Base-by-base conservation (phyloP, 1,284 basidiomycete species). In the Ustilago shanxiensis region DNA sequence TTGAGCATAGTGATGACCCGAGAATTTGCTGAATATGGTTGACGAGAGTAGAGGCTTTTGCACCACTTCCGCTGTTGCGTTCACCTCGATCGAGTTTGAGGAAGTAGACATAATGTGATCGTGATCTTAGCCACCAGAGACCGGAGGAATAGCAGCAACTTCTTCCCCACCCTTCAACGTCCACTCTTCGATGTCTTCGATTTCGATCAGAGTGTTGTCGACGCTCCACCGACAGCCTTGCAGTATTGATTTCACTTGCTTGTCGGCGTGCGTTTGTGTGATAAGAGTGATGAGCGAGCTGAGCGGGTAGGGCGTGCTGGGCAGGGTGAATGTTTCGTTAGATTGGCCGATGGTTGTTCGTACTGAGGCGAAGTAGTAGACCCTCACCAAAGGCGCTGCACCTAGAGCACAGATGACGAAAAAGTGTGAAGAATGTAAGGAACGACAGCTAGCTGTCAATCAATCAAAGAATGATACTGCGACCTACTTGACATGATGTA, bases 91-190 rank as follows among this genome's bases (percentile, higher is more conserved):
- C 8, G 52, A 31, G 1, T 28, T 13, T 9, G 13, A 37, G 1
- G 39, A 16, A 4, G 54, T 18, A n/a, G 60, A 50, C 68, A 71
- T 72, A 24, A 37, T 35, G 11, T n/a, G n/a, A 35, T 22, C 8
- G 4, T 22, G 1, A 3, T 22, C 26, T 22, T 28, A 79, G 18
- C 79, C 79, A 7, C 93, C 93, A 60, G 91, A 93, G 0, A 94
- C 93, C 6, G 92, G 93, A 76, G 92, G 92, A 53, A 94, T 93
- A 33, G 93, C 88, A 22, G 91, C 92, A 4, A 93, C 90, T 79
- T 92, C 91, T 83, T 94, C 92, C 14, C 92, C 92, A 10, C 92
- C 92, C 44, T 86, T 88, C 50, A 94, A 84, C 14, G 11, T 29
- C 51, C 45, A 61, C 10, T 85, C 79, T 13, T 88, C 86, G 2